Evolutionary conservation across 192 early-diverging fungal species (phyloP), one percentile per base, ranked within the genome.

Genomic region (Neocallimastix lanati): DNA sequence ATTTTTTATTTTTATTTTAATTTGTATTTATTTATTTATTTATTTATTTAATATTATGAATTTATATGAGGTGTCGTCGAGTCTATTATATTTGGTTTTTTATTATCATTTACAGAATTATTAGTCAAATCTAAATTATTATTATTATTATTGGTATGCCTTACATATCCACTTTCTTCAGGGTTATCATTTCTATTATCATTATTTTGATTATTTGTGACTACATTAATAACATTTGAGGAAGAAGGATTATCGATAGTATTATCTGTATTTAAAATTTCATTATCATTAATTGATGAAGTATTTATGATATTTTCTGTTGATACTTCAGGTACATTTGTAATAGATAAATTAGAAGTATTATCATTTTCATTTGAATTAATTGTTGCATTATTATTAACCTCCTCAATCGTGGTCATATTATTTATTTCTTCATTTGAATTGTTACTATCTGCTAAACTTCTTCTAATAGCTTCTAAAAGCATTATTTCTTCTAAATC

Each of bases 401-500:
- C 16, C n/a, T 67, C 50, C n/a, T 67, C 50, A 67, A 67, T 67
- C 0, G 25, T 16, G 0, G 21, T 9, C n/a, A 67, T n/a, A n/a
- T 67, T 67, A 27, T 0, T 16, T 67, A 6, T 5, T n/a, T 67
- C 50, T 37, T 13, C 36, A 12, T 37, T 13, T 67, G 16, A 15
- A 1, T 15, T n/a, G 7, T 25, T 15, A 27, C 25, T 67, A 67
- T 67, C 50, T 4, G 50, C 50, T 67, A 96, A 81, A 81, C 91
- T 92, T 79, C 91, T 83, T 50, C 96, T 84, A 29, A 98, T 93
- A 2, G 96, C 96, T 83, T 97, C 94, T 88, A 96, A 92, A 1
- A 98, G 82, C 95, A 98, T 92, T 81, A 94, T 84, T 80, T 98
- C 96, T 79, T 98, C 96, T 29, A 98, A 79, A 80, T 98, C 93